Evolutionary conservation across 2,329 filamentous ascomycete species (phyloP).

Genomic region (Cladosporium sp.): DNA sequence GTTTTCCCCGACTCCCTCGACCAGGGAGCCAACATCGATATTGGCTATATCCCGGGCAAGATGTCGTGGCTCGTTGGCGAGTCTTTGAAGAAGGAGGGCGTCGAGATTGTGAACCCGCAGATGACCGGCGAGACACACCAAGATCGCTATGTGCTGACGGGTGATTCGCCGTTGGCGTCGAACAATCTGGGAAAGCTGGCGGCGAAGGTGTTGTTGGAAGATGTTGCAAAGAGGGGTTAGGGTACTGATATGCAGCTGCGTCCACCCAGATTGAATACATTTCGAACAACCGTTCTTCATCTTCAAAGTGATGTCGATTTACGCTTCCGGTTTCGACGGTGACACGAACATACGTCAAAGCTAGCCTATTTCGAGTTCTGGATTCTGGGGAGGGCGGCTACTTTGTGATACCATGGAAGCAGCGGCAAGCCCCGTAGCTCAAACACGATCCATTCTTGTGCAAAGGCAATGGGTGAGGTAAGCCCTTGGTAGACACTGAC

Average conservation of each 20-base stretch:
- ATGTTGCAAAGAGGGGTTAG: conserved; percentile 21
- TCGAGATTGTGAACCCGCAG: conserved; percentile 24
- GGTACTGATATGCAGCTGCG: background rate
- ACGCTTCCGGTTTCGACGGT: background rate
- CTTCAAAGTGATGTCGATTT: background rate
- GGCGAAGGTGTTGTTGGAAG: conserved; percentile 25
- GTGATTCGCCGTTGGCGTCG: conserved; percentile 30
- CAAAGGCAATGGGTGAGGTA: too few relatives aligned
- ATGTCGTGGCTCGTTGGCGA: conserved; percentile 30
- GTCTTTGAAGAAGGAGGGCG: conserved; percentile 25
- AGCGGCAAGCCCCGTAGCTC: background rate
- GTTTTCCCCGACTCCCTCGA: conserved; percentile 29
- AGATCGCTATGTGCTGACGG: conserved; percentile 28
- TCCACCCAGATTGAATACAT: background rate
- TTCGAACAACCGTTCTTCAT: too few relatives aligned
- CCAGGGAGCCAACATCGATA: conserved; percentile 28
- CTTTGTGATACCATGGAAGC: background rate
- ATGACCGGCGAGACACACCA: conserved; percentile 27
- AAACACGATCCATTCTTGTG: background rate
- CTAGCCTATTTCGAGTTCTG: background rate
- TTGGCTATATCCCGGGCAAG: conserved; percentile 30
- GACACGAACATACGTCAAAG: background rate
- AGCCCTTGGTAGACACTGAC: too few relatives aligned
- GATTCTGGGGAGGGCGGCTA: too few relatives aligned
- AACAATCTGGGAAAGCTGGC: conserved; percentile 29